These are phyloP conservation scores for Kwoniella mangroviensis DNA, from an alignment of 768 basidiomycete genomes.

Conservation along the genomic window DNA sequence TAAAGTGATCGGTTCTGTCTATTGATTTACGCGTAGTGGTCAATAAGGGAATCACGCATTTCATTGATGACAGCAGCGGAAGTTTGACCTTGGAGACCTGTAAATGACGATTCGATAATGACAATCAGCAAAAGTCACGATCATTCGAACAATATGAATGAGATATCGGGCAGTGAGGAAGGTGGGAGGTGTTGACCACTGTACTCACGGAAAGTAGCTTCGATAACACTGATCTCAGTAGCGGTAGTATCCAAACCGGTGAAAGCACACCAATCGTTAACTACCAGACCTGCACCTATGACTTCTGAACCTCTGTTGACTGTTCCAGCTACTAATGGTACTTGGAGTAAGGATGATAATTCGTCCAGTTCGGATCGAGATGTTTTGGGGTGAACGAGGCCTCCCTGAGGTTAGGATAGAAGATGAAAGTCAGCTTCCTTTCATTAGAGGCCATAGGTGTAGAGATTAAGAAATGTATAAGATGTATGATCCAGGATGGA, in stretches of 20 bases:
- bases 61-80: constrained; percentile 82
- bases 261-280: constrained; percentile 99
- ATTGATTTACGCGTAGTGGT: constrained; percentile 78
- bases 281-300: constrained; percentile 94
- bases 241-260: constrained; percentile 99
- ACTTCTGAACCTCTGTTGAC: constrained; percentile 99
- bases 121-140: background rate
- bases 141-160: background rate
- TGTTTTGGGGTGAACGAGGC: constrained; percentile 96
- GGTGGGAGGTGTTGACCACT: too few relatives aligned
- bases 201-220: constrained; percentile 90
- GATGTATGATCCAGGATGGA: background rate
- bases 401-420: constrained; percentile 63
- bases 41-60: constrained; percentile 88
- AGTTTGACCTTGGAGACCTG: constrained; percentile 84
- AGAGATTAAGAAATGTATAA: background rate
- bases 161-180: too few relatives aligned
- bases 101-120: background rate
- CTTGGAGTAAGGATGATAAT: constrained; percentile 86
- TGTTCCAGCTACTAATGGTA: constrained; percentile 95
- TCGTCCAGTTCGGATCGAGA: constrained; percentile 98
- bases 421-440: background rate
- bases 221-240: constrained; percentile 97
- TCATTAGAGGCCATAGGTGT: background rate
- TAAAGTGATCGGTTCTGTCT: background rate